Base-by-base conservation (phyloP, 2,329 filamentous ascomycete species). In the Aspergillus sp. region DNA sequence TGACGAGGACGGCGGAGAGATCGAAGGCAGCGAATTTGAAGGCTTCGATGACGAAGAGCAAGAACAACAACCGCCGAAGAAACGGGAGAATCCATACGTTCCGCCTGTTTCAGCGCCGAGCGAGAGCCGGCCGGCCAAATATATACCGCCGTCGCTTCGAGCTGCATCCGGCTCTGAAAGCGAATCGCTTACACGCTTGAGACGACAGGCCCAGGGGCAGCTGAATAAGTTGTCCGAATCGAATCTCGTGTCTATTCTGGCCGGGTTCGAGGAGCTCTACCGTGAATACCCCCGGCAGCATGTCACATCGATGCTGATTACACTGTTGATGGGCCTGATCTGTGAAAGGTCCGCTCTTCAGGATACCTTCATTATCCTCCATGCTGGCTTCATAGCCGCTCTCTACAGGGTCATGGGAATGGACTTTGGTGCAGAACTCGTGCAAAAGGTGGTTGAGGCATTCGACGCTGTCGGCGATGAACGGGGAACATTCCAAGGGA, bases 181-280 rank as follows among this genome's bases (percentile, higher is more conserved):
- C 1, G 82, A 93, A 54, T 66, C 72, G 26, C 66, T 82, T 29
- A 68, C 69, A 8, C 78, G 82, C 24, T 65, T 98, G 30, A 78
- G 78, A 37, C 77, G 85, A 40, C 85, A 93, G 51, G 70, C 85
- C 0, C 86, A 96, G 55, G 89, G 91, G 52, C 71, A 91, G 12
- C 72, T 98, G 52, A 98, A 98, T 58, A 81, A 89, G 52, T 69
- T 98, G 19, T 95, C 91, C 0, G 89, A 96, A 53, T 78, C 86
- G 24, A 96, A 91, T 47, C 69, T 98, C 41, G 60, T 93, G 4
- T 82, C 84, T 2, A 93, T 96, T 33, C 65, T 95, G 3, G 73
- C 74, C 26, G 82, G 93, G 12, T 71, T 94, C 19, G 86, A 93
- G 52, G 77, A 80, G 39, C 66, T 96, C 1, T 98, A 96, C 54